Evolutionary conservation across 176 grass and related monocot species (phyloP).

Genomic region (Bolboschoenus planiculmis): DNA sequence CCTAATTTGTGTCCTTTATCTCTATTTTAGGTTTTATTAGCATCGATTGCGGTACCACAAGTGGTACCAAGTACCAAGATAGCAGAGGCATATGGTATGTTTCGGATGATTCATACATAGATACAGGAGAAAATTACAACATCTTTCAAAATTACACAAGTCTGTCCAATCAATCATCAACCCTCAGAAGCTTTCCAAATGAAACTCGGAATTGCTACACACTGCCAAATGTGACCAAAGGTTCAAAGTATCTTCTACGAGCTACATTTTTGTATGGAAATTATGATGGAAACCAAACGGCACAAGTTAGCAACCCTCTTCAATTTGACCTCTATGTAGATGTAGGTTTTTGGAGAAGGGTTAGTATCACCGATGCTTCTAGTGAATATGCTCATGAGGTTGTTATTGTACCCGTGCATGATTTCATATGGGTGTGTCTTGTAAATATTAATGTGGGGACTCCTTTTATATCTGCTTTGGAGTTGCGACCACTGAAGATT

Average conservation of each 20-base stretch:
- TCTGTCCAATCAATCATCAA: background rate
- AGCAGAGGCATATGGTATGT: conserved; percentile 7
- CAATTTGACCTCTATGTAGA: conserved; percentile 43
- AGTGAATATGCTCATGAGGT: background rate
- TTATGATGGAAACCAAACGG: conserved; percentile 32
- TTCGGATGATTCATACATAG: conserved; percentile 33
- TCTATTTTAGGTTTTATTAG: conserved; percentile 45
- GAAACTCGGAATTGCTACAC: conserved; percentile 43
- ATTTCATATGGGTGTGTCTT: conserved; percentile 38
- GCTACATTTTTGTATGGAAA: conserved; percentile 40
- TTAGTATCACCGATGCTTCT: conserved; percentile 20
- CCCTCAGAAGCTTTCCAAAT: conserved; percentile 51
- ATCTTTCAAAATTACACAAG: conserved; percentile 10
- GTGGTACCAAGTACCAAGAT: conserved; percentile 24
- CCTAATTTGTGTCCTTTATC: background rate
- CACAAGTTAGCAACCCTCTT: background rate
- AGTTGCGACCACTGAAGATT: conserved; percentile 38
- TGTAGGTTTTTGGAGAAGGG: conserved; percentile 31
- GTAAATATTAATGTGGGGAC: conserved; percentile 42
- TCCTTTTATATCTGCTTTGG: conserved; percentile 58
- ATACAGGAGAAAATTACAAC: conserved; percentile 32
- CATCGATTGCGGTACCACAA: conserved; percentile 44
- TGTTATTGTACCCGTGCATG: background rate
- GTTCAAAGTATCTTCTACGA: conserved; percentile 38
- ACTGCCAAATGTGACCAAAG: conserved; percentile 14